Percentiles rank a stretch among this genome's conserved stretches.
Conservation (phyloP, 768 basidiomycete genomes). For the Trametes villosa region DNA sequence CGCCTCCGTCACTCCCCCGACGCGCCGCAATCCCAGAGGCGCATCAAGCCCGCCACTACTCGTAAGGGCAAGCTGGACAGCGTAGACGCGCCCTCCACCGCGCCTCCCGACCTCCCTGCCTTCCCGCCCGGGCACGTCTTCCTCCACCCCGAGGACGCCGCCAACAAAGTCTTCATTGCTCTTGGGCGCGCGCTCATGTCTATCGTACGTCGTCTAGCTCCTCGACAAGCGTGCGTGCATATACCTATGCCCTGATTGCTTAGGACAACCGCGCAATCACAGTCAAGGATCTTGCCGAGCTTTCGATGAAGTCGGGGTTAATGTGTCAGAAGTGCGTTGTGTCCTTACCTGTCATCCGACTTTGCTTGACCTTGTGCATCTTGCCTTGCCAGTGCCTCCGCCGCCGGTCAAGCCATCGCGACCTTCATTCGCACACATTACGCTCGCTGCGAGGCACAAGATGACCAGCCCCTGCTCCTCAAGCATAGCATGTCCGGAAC, state of each 20-base stretch:
- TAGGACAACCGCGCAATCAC: constrained; percentile 86
- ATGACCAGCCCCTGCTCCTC: constrained; percentile 75
- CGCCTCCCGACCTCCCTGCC: constrained; percentile 33
- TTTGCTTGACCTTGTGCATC: background rate
- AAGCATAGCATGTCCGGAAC: constrained; percentile 77
- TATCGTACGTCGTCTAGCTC: constrained; percentile 53
- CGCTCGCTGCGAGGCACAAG: constrained; percentile 68
- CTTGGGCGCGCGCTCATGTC: constrained; percentile 75
- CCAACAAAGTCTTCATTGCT: constrained; percentile 72
- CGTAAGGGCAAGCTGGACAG: constrained; percentile 23
- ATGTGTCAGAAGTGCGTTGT: constrained; percentile 73
- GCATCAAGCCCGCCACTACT: constrained; percentile 38
- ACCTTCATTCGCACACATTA: constrained; percentile 80
- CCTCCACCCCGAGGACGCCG: constrained; percentile 75
- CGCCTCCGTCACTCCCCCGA: constrained; percentile 54
- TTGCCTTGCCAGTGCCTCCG: constrained; percentile 59
- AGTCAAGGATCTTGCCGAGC: constrained; percentile 82
- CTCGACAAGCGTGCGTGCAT: constrained; percentile 9
- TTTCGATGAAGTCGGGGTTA: constrained; percentile 64
- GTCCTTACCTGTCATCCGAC: constrained; percentile 22
- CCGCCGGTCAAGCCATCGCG: constrained; percentile 81
- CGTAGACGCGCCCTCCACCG: constrained; percentile 16
- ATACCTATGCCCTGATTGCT: constrained; percentile 24
- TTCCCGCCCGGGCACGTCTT: constrained; percentile 70
- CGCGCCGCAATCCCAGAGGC: constrained; percentile 33